phyloP scores from a whole-genome alignment of 2,329 filamentous ascomycete genomes.

The Aspergillus vadensis region DNA sequence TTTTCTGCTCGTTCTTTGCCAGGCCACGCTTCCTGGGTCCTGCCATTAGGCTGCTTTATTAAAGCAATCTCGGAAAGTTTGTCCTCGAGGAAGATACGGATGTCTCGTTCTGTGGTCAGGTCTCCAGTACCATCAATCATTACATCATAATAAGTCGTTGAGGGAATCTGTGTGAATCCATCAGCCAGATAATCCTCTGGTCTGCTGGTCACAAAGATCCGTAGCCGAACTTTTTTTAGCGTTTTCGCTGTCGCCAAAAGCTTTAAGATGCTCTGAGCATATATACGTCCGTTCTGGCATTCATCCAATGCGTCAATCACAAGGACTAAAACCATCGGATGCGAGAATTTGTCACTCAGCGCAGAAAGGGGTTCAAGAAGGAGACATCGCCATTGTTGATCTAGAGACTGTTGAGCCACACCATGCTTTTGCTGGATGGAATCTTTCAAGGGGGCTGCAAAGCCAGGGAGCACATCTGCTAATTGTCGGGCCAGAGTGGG shows the following conservation, averaged over 20 bases:
- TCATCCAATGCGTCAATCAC: background rate
- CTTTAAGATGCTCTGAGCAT: background rate
- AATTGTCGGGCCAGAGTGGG: background rate
- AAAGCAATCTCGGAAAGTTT: background rate
- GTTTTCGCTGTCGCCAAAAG: background rate
- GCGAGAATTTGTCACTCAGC: background rate
- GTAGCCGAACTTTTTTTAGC: background rate
- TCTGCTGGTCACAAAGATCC: background rate
- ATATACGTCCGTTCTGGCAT: background rate
- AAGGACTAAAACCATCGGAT: background rate
- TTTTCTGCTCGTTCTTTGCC: background rate
- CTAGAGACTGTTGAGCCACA: background rate
- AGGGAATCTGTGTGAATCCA: background rate
- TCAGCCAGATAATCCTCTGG: background rate
- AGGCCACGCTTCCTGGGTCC: background rate
- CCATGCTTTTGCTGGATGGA: background rate
- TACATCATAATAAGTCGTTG: background rate
- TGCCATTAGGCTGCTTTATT: background rate
- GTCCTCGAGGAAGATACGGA: background rate
- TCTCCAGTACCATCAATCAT: background rate
- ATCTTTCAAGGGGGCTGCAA: background rate
- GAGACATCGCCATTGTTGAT: background rate
- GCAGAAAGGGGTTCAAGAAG: background rate
- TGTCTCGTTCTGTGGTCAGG: background rate
- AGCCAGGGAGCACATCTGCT: background rate